Base-by-base conservation (phyloP, 1,284 basidiomycete genomes). In the Boletus albobrunnescens region DNA sequence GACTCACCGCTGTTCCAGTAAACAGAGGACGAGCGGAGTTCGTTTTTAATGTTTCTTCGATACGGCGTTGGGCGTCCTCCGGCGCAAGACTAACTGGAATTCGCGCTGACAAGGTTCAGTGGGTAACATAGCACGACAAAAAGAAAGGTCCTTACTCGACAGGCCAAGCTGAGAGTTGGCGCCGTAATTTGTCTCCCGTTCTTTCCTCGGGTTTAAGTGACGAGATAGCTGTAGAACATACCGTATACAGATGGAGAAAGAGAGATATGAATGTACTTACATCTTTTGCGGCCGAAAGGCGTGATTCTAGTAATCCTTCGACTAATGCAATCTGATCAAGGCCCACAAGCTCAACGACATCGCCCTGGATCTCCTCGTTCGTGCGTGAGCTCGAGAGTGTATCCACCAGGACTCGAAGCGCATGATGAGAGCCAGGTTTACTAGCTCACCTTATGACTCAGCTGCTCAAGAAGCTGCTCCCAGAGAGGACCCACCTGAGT, bases 281-380 rank as follows among this genome's bases (percentile, higher is more conserved):
- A 58, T 78, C 67, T 53, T 69, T 56, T 20, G 64, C 64, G 26
- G 78, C 59, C 0, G 59, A 56, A 9, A 52, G 50, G 27, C 86
- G 77, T 42, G 75, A 67, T 17, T 68, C 57, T 7, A 88, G 59
- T 32, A 88, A 73, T 36, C 80, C 74, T 70, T 74, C 75, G 22
- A 77, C 78, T 37, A 84, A 65, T 36, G 91, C 91, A 28, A 94
- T 79, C 24, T 89, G 79, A 53, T 95, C 91, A 59, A 87, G 92
- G 0, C 94, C 94, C 41, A 95, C 69, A n/a, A 88, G 71, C 53
- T 96, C 93, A 3, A 79, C 82, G 2, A 96, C 67, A 54, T 90
- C 84, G 27, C 73, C 78, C 22, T 91, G 90, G 26, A 94, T 83
- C n/a, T 79, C 79, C 37, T 93, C 88, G 53, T 85, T 69, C 3